Percentiles rank a stretch among this genome's conserved stretches.
These are phyloP conservation scores for Tolypocladium nubicola DNA, from an alignment of 2,329 filamentous ascomycete genomes.

Conservation along the genomic window DNA sequence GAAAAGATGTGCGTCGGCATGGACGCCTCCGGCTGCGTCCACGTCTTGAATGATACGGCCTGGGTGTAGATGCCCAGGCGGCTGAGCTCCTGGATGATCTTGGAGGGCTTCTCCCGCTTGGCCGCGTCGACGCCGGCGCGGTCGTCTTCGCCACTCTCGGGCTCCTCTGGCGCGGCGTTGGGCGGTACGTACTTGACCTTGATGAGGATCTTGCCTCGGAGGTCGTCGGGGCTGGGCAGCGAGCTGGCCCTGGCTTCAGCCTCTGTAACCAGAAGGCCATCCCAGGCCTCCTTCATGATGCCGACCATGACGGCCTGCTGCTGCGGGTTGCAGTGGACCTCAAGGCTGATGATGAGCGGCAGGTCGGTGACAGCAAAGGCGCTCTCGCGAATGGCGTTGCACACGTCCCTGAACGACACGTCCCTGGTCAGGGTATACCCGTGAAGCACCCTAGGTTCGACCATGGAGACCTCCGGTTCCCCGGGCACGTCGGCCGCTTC, in stretches of 20 bases:
- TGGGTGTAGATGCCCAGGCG: constrained; percentile 73
- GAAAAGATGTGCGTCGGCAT: constrained; percentile 64
- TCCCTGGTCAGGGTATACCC: constrained; percentile 87
- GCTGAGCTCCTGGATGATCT: constrained; percentile 65
- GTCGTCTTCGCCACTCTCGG: constrained; percentile 22
- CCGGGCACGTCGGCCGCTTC: constrained; percentile 5
- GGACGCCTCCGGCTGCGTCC: constrained; percentile 58
- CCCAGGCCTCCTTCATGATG: constrained; percentile 82
- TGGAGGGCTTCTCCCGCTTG: constrained; percentile 36
- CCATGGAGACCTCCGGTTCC: constrained; percentile 17
- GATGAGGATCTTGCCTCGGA: constrained; percentile 71
- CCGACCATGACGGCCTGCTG: constrained; percentile 88
- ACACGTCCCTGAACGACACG: constrained; percentile 78
- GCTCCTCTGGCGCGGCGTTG: constrained; percentile 16
- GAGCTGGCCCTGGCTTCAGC: constrained; percentile 32
- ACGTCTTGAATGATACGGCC: constrained; percentile 70
- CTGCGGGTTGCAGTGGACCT: constrained; percentile 71
- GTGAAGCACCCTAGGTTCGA: constrained; percentile 73
- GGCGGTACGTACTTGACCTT: constrained; percentile 64
- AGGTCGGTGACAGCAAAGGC: constrained; percentile 67
- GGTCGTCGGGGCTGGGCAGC: constrained; percentile 57
- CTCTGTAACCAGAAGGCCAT: constrained; percentile 54
- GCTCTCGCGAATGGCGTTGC: constrained; percentile 65
- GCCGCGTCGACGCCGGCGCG: constrained; percentile 31
- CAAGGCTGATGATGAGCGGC: constrained; percentile 87